Base-by-base conservation (phyloP, 225 moss, liverwort and hornwort species). In the Lunularia cruciata region DNA sequence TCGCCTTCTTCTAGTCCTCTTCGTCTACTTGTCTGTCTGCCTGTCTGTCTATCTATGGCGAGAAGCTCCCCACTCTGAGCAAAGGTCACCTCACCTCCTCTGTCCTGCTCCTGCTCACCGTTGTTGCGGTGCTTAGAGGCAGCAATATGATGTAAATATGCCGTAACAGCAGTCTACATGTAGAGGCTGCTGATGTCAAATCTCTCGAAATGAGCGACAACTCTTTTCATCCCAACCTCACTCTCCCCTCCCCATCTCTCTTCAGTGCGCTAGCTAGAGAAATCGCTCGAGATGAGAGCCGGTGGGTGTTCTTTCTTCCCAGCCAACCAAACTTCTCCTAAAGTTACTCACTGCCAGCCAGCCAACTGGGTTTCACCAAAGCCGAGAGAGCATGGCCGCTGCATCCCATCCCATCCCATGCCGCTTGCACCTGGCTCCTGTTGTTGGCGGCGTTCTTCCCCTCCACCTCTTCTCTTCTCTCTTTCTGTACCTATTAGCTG, bases 391-490 rank as follows among this genome's bases (percentile, higher is more conserved):
- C 4, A 52, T 4, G 23, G 52, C 12, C 51, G 10, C 13, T 54
- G 2, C 43, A n/a, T n/a, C 43, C 43, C 31, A 31, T 27, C 27
- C 12, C 56, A 31, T 32, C 30, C 56, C 56, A 57, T 57, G 54
- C 54, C 54, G 31, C 16, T 31, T 32, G 15, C 56, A 57, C 31
- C 56, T 57, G 56, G 56, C 31, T 57, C 56, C 56, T 57, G 31
- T 33, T 57, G 56, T 33, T 57, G 56, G 56, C 56, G 56, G 56
- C 56, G 56, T 57, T 57, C 16, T 16, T 1, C 56, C 30, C 56
- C 11, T 1, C 18, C 43, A 2, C 43, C 31, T 57, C 23, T 15
- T 14, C 15, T 32, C 8, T 0, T 18, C 56, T 57, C n/a, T n/a
- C n/a, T n/a, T n/a, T n/a, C 3, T 18, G 9, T 28, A 55, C n/a